Evolutionary conservation across 257 asterid species (phyloP), one percentile per base, ranked within the genome.

Genomic region (Solanum dulcamara): DNA sequence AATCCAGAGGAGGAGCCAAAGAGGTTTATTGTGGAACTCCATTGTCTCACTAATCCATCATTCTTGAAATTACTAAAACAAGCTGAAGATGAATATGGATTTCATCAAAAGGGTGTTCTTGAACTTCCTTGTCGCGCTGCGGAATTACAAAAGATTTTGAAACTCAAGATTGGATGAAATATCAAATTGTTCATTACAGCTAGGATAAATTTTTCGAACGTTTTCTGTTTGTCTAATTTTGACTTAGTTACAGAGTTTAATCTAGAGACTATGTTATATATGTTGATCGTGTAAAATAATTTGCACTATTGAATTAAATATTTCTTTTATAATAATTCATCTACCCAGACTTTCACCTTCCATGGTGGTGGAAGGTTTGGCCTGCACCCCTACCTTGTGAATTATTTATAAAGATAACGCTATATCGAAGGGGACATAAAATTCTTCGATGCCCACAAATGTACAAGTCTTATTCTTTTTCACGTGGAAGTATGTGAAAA

Each of bases 11-110:
- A 74, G 8, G 85, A 80, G 64, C 88, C 90, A 24, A 86, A 83
- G 80, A 89, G 88, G 81, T 89, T 87, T 32, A n/a, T 87, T 2
- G 81, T 89, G 10, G 83, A 83, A 14, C 57, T 89, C 6, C 74
- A 28, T 46, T 74, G 84, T 42, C 83, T 89, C 4, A 79, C 53
- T 30, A 70, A 87, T 75, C 89, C 88, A 37, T 80, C 64, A 57
- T 89, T 89, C 79, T 32, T 89, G 80, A 85, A 67, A 26, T 46
- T 89, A 74, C 85, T 89, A 15, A 74, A 89, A 50, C 66, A 46
- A 17, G 87, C 87, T 7, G 89, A 87, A 87, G 89, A 87, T 50
- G 91, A 89, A 81, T 89, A 87, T 80, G 90, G 87, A 55, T 88
- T 88, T 12, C 4, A 4, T 20, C 88, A 88, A 82, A 70, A 70